phyloP scores from a whole-genome alignment of 2,329 filamentous ascomycete species.

The Verticillium dahliae region DNA sequence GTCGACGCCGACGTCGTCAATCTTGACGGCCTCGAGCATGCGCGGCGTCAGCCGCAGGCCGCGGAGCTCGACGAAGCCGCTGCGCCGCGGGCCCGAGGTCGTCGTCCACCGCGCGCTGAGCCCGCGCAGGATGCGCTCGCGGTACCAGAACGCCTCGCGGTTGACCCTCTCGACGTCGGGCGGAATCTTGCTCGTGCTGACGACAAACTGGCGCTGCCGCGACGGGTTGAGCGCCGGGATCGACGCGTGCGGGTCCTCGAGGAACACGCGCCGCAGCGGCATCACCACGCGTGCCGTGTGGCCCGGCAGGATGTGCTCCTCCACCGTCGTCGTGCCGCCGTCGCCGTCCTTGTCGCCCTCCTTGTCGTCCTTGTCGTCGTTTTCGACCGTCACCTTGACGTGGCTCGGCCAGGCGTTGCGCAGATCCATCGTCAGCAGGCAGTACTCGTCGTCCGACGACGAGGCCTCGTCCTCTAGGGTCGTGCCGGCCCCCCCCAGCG shows the following conservation, averaged over 20 bases:
- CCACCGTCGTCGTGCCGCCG: constrained; percentile 30
- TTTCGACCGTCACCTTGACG: constrained; percentile 59
- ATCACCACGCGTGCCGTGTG: constrained; percentile 70
- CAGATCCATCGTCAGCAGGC: constrained; percentile 74
- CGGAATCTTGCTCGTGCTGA: constrained; percentile 71
- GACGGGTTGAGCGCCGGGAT: constrained; percentile 77
- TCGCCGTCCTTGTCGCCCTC: constrained; percentile 25
- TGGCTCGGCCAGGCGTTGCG: constrained; percentile 86
- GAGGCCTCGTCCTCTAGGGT: constrained; percentile 12
- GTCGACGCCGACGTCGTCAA: constrained; percentile 70
- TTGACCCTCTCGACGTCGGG: constrained; percentile 72
- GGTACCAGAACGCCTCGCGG: constrained; percentile 86
- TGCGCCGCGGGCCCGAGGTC: constrained; percentile 39
- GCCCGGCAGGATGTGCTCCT: constrained; percentile 56
- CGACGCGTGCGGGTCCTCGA: constrained; percentile 68
- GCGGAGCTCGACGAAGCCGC: constrained; percentile 69
- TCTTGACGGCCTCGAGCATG: constrained; percentile 77
- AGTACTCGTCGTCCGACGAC: constrained; percentile 55
- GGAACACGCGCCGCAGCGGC: constrained; percentile 66
- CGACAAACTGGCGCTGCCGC: constrained; percentile 86
- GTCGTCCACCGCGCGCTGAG: constrained; percentile 68
- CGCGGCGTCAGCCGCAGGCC: constrained; percentile 65
- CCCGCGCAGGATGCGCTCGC: constrained; percentile 68
- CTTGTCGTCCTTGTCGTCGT: constrained; percentile 6
- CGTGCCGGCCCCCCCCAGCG: constrained; percentile 23